Evolutionary conservation across 2,329 filamentous ascomycete species (phyloP).

Genomic region (Ramularia collo-cygni): DNA sequence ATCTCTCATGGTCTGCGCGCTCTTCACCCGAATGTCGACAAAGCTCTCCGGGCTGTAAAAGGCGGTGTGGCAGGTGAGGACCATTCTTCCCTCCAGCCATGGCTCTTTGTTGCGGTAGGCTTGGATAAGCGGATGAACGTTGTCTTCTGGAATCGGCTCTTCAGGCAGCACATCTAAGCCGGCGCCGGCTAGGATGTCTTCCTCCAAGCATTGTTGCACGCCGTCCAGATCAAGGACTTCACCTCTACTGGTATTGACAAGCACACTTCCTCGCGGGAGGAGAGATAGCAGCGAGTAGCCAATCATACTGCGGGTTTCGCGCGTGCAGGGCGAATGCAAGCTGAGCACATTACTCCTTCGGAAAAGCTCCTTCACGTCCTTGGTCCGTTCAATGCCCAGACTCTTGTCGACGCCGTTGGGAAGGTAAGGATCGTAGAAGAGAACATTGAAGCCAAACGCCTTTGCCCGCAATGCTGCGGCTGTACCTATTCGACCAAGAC

Average conservation of each 20-base stretch:
- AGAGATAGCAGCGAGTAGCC: constrained; percentile 26
- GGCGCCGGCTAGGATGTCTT: constrained; percentile 25
- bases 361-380: constrained; percentile 29
- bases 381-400: constrained; percentile 25
- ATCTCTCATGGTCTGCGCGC: constrained; percentile 23
- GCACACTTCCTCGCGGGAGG: constrained; percentile 23
- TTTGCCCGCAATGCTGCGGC: constrained; percentile 27
- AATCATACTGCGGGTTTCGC: constrained; percentile 47
- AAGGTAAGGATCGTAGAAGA: constrained; percentile 30
- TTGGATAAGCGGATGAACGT: constrained; percentile 24
- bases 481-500: constrained; percentile 27
- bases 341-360: constrained; percentile 53
- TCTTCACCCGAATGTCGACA: constrained; percentile 24
- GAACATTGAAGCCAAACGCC: constrained; percentile 26
- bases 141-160: constrained; percentile 27
- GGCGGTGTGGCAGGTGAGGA: constrained; percentile 27
- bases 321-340: constrained; percentile 66
- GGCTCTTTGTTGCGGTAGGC: constrained; percentile 31
- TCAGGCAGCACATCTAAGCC: constrained; percentile 29
- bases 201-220: constrained; percentile 23
- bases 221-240: constrained; percentile 28
- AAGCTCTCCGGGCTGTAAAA: constrained; percentile 26
- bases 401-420: constrained; percentile 28
- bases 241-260: constrained; percentile 29
- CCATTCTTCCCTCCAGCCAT: constrained; percentile 38